phyloP scores from a whole-genome alignment of 108 stramenopile genomes.

The Licmophora abbreviata region DNA sequence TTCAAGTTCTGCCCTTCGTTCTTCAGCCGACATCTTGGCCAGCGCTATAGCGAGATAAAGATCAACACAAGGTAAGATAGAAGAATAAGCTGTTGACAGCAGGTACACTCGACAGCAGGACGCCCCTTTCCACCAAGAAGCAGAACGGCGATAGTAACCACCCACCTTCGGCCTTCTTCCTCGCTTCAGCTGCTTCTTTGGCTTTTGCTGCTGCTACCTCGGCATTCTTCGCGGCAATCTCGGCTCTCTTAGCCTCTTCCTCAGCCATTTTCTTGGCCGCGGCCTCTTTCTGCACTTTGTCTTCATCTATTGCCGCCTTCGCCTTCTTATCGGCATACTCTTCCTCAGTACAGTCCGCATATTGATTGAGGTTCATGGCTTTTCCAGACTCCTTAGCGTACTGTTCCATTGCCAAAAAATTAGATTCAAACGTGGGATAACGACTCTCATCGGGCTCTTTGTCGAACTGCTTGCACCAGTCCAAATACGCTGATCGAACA shows the following conservation, averaged over 20 bases:
- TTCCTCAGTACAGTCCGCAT: conserved; percentile 58
- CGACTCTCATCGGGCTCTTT: conserved; percentile 63
- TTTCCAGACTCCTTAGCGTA: conserved; percentile 58
- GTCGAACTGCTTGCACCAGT: conserved; percentile 78
- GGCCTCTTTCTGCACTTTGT: conserved; percentile 2
- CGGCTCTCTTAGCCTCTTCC: conserved; percentile 9
- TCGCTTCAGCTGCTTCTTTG: conserved; percentile 1
- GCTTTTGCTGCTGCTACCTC: conserved; percentile 1
- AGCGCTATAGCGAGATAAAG: conserved; percentile 7
- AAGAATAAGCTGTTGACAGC: background rate
- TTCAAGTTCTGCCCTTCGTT: conserved; percentile 23
- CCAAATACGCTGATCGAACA: conserved; percentile 73
- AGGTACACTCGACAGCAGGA: background rate
- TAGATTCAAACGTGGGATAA: conserved; percentile 60
- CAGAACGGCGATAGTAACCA: background rate
- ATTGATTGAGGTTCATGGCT: conserved; percentile 44
- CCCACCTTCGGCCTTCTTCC: background rate
- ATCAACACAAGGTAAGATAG: background rate
- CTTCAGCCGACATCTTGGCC: conserved; percentile 22
- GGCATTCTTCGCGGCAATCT: conserved; percentile 3
- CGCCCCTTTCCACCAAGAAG: background rate
- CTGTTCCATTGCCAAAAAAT: conserved; percentile 82
- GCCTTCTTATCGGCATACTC: conserved; percentile 28
- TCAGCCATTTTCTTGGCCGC: conserved; percentile 11
- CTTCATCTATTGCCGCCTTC: conserved; percentile 10